Evolutionary conservation across 306 rosid genomes (phyloP), one percentile per base, ranked within the genome.

Genomic region (Sesbania bispinosa): DNA sequence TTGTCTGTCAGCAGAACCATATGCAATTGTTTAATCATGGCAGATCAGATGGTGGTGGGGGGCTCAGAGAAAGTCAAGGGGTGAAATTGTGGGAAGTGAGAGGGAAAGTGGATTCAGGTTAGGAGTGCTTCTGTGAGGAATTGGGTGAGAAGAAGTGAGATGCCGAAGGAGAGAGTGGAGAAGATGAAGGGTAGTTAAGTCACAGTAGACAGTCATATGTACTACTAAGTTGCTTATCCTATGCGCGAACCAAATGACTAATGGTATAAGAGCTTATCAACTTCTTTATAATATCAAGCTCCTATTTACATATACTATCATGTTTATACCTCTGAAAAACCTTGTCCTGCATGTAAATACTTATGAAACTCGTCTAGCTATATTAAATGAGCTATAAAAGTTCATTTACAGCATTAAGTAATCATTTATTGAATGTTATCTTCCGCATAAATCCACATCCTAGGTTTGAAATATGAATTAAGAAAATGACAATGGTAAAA

Each of bases 331-430:
- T n/a, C n/a, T n/a, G n/a, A n/a, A n/a, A n/a, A n/a, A n/a, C n/a
- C n/a, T n/a, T n/a, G n/a, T n/a, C n/a, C n/a, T n/a, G n/a, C n/a
- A n/a, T n/a, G n/a, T n/a, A n/a, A n/a, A n/a, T n/a, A 72, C 15
- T 58, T 18, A n/a, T n/a, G 50, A 71, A 79, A 65, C 59, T 72
- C 51, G 42, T 39, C 74, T 16, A 45, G 19, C 62, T 46, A 78
- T 36, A 39, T 58, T 58, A 59, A 42, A 58, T 48, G 71, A 20
- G 38, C 70, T 48, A 52, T 14, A 62, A 8, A 2, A 36, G 45
- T 68, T 62, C 50, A 24, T 61, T 38, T 9, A 58, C 33, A 30
- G 33, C 14, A 39, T 9, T 7, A 18, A 19, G 21, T 41, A 51
- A 27, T 14, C 19, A 53, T 15, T 29, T 20, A 62, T 55, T 20